Evolutionary conservation across 441 rosid species (phyloP), one percentile per base, ranked within the genome.

Genomic region (Populus hybrid): DNA sequence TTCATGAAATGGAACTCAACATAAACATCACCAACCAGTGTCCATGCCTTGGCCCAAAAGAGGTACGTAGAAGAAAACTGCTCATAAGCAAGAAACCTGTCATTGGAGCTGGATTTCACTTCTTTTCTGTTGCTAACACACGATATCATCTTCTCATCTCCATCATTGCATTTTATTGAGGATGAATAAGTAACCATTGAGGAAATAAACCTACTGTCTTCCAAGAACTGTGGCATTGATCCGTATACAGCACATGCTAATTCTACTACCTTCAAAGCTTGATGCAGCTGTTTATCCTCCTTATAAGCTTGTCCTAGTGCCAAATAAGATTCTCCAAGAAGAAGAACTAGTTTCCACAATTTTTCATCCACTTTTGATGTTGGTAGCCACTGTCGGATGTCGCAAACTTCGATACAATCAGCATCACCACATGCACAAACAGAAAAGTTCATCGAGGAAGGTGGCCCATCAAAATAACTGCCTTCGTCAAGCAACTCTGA

Each of bases 41-140:
- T 89, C 99, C 99, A 95, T 20, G 92, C 97, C 86, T 90, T 93
- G 21, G 96, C 91, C 99, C 99, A 95, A 72, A 95, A 95, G 76
- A 92, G 87, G 71, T 85, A 86, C 70, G 92, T 82, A 10, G 88
- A 90, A 77, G 94, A 91, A 67, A 89, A 82, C 30, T 88, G 89
- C 78, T 85, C 87, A 3, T 79, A 84, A 79, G 88, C 82, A 75
- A 83, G 82, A 81, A 63, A 71, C 34, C 81, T 79, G 74, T 85
- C 87, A 21, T 69, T 75, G 72, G 88, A n/a, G 74, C 86, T 78
- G 65, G 87, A 84, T 42, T 83, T 84, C 67, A 80, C 83, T 78
- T 83, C 86, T 73, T 82, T 81, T 66, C 78, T 61, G 77, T 83
- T 84, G 78, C 80, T 76, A 69, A 81, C 71, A 81, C 79, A 85